These are phyloP conservation scores for Aaosphaeria arxii DNA, from an alignment of 2,329 filamentous ascomycete genomes.

Conservation along the genomic window DNA sequence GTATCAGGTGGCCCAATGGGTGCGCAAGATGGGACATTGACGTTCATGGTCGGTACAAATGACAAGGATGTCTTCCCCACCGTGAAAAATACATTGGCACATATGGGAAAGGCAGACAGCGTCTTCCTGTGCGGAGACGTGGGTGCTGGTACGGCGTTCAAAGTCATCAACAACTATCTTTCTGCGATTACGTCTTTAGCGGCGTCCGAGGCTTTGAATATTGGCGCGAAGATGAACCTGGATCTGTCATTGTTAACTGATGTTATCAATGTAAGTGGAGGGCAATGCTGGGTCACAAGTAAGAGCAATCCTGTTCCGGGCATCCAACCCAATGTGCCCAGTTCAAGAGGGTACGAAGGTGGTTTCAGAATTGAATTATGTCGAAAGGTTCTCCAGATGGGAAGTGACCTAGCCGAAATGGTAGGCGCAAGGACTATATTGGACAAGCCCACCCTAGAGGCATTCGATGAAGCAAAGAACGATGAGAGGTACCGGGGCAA, in stretches of 20 bases:
- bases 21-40: conserved; percentile 77
- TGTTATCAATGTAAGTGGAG: conserved; percentile 87
- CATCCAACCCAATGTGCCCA: conserved; percentile 35
- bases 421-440: conserved; percentile 30
- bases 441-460: conserved; percentile 27
- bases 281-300: conserved; percentile 88
- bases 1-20: conserved; percentile 95
- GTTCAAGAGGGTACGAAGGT: conserved; percentile 37
- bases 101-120: conserved; percentile 71
- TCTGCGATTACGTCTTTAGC: conserved; percentile 85
- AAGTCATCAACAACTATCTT: conserved; percentile 95
- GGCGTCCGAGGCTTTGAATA: conserved; percentile 61
- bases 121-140: conserved; percentile 81
- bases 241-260: conserved; percentile 66
- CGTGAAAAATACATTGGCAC: conserved; percentile 64
- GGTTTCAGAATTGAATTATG: conserved; percentile 37
- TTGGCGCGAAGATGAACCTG: conserved; percentile 59
- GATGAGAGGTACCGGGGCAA: conserved; percentile 29
- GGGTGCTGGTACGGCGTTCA: conserved; percentile 80
- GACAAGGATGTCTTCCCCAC: conserved; percentile 45
- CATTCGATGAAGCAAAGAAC: conserved; percentile 24
- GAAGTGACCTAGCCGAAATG: conserved; percentile 31
- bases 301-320: conserved; percentile 84
- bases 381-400: conserved; percentile 33
- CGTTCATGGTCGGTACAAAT: conserved; percentile 84